Conservation (phyloP, 2,329 filamentous ascomycete genomes). For the Talaromyces sp. region DNA sequence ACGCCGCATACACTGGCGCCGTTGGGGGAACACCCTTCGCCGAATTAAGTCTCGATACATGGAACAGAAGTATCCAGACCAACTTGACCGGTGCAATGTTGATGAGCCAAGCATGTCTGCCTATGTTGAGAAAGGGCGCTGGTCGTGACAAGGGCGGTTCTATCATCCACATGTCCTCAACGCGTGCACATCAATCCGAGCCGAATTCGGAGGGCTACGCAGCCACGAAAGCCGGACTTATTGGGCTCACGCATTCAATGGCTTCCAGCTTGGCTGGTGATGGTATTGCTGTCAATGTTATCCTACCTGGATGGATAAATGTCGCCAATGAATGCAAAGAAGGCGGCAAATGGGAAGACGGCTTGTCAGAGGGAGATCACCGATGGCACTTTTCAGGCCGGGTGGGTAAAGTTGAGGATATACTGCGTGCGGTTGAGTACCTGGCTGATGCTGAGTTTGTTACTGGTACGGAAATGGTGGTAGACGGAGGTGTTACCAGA, state of each 20-base stretch:
- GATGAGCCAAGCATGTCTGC: constrained; percentile 15
- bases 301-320: constrained; percentile 18
- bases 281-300: constrained; percentile 13
- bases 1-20: constrained; percentile 12
- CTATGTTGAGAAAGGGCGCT: constrained; percentile 4
- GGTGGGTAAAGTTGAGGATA: constrained; percentile 17
- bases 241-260: constrained; percentile 17
- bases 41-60: constrained; percentile 11
- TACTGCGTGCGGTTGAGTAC: constrained; percentile 16
- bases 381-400: constrained; percentile 17
- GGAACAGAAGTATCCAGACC: constrained; percentile 17
- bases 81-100: constrained; percentile 17
- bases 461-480: constrained; percentile 17
- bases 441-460: constrained; percentile 16
- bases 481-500: constrained; percentile 17
- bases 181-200: constrained; percentile 16
- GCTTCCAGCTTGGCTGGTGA: constrained; percentile 13
- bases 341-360: constrained; percentile 14
- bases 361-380: constrained; percentile 10
- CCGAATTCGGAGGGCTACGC: constrained; percentile 16
- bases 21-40: constrained; percentile 12
- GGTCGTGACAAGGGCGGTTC: constrained; percentile 7
- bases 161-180: constrained; percentile 17
- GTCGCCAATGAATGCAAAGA: constrained; percentile 17
- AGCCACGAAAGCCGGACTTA: constrained; percentile 14